These are phyloP conservation scores for Ceratocystis eucalypticola DNA, from an alignment of 2,329 filamentous ascomycete genomes.

Conservation along the genomic window DNA sequence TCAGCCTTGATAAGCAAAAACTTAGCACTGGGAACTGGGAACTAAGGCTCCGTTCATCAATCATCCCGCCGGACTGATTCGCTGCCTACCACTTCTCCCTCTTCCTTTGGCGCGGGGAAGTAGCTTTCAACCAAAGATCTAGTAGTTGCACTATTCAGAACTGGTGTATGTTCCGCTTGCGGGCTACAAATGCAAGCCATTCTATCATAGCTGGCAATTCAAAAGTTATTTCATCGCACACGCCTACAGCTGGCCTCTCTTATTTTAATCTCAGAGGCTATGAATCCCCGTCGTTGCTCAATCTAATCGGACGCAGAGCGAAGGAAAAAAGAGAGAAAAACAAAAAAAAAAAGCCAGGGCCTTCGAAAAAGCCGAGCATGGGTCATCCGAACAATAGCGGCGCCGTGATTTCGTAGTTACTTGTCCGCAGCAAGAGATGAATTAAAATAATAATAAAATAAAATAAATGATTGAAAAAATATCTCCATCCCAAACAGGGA, in stretches of 20 bases:
- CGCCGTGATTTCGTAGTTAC: neutral
- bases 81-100: neutral
- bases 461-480: neutral
- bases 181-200: neutral
- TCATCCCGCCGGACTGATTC: neutral
- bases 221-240: no score
- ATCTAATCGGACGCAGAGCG: neutral
- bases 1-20: neutral
- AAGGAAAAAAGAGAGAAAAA: neutral
- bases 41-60: neutral
- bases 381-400: slow-evolving; percentile 8
- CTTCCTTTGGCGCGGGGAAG: neutral
- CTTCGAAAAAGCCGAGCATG: neutral
- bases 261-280: neutral
- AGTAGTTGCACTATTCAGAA: neutral
- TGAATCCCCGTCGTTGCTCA: neutral
- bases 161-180: neutral
- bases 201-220: neutral
- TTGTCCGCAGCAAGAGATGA: neutral
- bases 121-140: neutral
- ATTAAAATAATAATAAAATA: neutral
- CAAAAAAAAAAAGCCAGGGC: neutral
- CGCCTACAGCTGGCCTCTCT: no score
- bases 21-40: neutral
- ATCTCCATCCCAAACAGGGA: neutral